Base-by-base conservation (phyloP, 163 green algal genomes). In the Chloroidium sp. region DNA sequence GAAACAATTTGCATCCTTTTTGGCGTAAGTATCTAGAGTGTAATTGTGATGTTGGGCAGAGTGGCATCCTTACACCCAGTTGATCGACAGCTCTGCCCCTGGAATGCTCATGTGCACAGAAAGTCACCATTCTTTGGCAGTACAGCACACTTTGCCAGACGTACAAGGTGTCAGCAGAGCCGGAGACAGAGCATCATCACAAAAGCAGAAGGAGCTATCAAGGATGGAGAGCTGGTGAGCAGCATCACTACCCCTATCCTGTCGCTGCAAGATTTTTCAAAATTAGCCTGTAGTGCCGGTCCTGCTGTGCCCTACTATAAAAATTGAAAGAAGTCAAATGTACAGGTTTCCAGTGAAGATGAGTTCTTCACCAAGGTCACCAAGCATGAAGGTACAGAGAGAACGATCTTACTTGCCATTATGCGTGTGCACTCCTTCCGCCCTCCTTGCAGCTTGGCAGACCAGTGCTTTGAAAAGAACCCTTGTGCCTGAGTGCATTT, bases 291-390 rank as follows among this genome's bases (percentile, higher is more conserved):
- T 72, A 72, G 64, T 72, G 64, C 64, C 64, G 64, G 36, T 36
- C 36, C 36, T 36, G 36, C 36, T 36, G 36, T 36, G 36, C 36
- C 36, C 36, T 36, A 36, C 36, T 36, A 36, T 36, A 36, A 36
- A 36, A 36, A 36, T 72, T 72, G 67, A 72, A 72, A n/a, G 10
- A n/a, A 10, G 6, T 72, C 67, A 10, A 6, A 6, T n/a, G 69
- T 76, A 14, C 69, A 76, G 69, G 69, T 76, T 10, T 76, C 69
- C 12, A 60, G 10, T 60, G 10, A 76, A 76, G 69, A 76, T 13
- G 69, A 76, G 69, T 76, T 76, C 14, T 3, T 60, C 6, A 14
- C 8, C 3, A 76, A 76, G 10, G 12, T 76, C 3, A 6, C 10
- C 10, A 10, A 76, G 69, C 69, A 76, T 3, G 3, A 36, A 57